Evolutionary conservation across 108 stramenopile genomes (phyloP).

Genomic region (Conticribra weissflogii): DNA sequence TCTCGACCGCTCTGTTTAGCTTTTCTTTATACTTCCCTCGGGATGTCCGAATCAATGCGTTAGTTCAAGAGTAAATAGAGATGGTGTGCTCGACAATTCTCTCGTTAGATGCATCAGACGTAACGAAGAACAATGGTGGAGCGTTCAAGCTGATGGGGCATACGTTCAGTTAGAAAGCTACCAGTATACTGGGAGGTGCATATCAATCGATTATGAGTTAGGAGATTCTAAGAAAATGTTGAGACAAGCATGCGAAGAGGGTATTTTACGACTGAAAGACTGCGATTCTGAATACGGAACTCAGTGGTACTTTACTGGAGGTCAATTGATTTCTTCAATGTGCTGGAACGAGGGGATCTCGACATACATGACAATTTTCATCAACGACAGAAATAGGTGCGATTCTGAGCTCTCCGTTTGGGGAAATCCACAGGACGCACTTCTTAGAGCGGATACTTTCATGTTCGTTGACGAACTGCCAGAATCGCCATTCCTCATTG

Average conservation of each 20-base stretch:
- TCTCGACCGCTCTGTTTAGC: background rate
- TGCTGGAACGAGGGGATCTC: conserved; percentile 48
- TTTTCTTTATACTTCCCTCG: conserved; percentile 34
- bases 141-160: conserved; percentile 39
- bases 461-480: conserved; percentile 50
- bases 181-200: conserved; percentile 27
- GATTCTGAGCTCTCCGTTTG: conserved; percentile 19
- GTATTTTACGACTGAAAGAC: conserved; percentile 36
- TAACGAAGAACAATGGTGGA: conserved; percentile 31
- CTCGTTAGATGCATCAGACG: conserved; percentile 15
- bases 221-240: conserved; percentile 29
- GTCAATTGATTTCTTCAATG: conserved; percentile 33
- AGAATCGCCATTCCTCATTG: conserved; percentile 18
- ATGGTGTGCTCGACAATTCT: conserved; percentile 19
- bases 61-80: conserved; percentile 19
- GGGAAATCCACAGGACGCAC: conserved; percentile 17
- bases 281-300: conserved; percentile 30
- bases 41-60: conserved; percentile 40
- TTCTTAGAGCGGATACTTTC: conserved; percentile 42
- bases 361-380: conserved; percentile 25
- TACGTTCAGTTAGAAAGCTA: conserved; percentile 45
- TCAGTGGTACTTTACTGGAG: conserved; percentile 51
- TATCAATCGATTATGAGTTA: conserved; percentile 35
- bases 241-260: conserved; percentile 21
- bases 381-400: conserved; percentile 14